Conservation (phyloP, 2,329 filamentous ascomycete species). For the Phialophora chinensis region DNA sequence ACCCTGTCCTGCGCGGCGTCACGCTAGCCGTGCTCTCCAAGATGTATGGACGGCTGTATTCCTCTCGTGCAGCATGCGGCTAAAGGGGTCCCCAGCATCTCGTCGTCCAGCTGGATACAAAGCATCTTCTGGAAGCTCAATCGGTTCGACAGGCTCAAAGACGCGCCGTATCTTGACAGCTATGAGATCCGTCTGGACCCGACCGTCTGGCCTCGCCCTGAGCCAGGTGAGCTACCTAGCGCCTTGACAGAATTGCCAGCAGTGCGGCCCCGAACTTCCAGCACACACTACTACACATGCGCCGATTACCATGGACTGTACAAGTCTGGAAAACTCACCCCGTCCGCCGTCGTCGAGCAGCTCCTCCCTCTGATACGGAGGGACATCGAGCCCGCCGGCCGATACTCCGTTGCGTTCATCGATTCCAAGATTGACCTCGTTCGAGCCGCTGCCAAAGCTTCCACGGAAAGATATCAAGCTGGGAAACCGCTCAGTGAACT, state of each 20-base stretch:
- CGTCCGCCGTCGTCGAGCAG: constrained; percentile 71
- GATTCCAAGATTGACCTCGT: constrained; percentile 68
- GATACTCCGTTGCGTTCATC: constrained; percentile 76
- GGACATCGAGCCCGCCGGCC: constrained; percentile 59
- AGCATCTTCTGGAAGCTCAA: constrained; percentile 74
- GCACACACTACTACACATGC: constrained; percentile 67
- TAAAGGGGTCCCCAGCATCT: constrained; percentile 53
- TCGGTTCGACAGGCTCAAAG: constrained; percentile 65
- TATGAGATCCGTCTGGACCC: constrained; percentile 63
- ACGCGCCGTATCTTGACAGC: constrained; percentile 60
- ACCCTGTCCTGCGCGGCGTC: constrained; percentile 72
- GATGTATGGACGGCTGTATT: constrained; percentile 55
- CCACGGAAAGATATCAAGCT: constrained; percentile 72
- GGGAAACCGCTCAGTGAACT: constrained; percentile 71
- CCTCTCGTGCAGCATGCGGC: not conserved
- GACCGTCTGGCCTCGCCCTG: constrained; percentile 58
- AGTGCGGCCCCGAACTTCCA: constrained; percentile 47
- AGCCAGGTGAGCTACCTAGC: constrained; percentile 25
- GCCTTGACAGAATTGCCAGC: constrained; percentile 38
- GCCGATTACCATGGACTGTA: constrained; percentile 80
- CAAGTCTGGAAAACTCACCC: constrained; percentile 71
- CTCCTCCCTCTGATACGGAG: constrained; percentile 73
- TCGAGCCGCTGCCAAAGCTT: constrained; percentile 71
- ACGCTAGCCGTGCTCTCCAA: constrained; percentile 66
- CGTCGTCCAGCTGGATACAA: constrained; percentile 66